A percentile compares a stretch with the other conserved stretches of the same genome.
phyloP scores from a whole-genome alignment of 352 stramenopile genomes.

The Phytophthora megakarya region DNA sequence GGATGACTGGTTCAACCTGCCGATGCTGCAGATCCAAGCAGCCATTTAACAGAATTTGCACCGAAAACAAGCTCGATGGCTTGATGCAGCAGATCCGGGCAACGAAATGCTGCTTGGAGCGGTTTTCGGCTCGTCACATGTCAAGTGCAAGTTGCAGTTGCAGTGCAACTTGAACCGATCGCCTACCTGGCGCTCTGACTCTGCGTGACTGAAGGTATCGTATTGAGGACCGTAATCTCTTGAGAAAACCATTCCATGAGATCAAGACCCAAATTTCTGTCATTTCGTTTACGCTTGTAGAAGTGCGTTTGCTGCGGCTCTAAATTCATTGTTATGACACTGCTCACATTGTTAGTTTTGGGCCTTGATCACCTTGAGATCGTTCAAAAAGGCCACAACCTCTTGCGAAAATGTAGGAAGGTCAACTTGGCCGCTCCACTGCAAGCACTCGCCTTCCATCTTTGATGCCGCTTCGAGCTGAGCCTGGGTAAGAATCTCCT shows the following conservation, averaged over 20 bases:
- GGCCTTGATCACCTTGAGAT: conserved; percentile 76
- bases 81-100: conserved; percentile 17
- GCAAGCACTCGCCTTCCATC: conserved; percentile 61
- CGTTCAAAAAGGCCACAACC: conserved; percentile 73
- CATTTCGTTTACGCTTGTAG: background rate
- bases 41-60: background rate
- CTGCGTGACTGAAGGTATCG: no score
- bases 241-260: background rate
- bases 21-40: conserved; percentile 28
- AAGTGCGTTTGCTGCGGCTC: background rate
- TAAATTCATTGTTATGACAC: conserved; percentile 18
- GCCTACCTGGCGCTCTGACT: no score
- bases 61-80: conserved; percentile 6
- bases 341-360: conserved; percentile 42
- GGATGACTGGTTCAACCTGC: conserved; percentile 4
- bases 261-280: background rate
- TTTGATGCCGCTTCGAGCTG: conserved; percentile 56
- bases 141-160: no score
- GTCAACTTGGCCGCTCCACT: conserved; percentile 79
- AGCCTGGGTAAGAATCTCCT: conserved; percentile 62
- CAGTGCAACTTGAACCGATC: no score
- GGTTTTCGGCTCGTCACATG: background rate
- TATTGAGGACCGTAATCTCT: no score
- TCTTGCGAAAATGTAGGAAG: conserved; percentile 78
- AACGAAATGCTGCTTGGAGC: background rate